Evolutionary conservation across 1,284 basidiomycete species (phyloP), one percentile per base, ranked within the genome.

Genomic region (Gomphus sp.): DNA sequence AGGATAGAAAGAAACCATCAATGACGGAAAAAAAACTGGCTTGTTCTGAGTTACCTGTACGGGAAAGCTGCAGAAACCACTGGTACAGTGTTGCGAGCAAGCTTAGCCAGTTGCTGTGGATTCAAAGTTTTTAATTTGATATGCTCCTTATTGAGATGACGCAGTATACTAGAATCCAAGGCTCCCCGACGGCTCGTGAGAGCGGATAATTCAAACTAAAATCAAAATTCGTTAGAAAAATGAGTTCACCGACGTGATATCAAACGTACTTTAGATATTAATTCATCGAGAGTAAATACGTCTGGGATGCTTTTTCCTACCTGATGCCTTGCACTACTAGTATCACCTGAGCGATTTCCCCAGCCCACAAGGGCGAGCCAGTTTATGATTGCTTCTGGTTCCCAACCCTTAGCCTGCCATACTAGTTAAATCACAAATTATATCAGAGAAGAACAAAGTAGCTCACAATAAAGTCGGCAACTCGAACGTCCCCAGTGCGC

Each of bases 321-420:
- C 60, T 61, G 44, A 25, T 12, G 5, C 36, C 41, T 18, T 8
- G 39, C 41, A 44, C 45, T 33, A 22, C 31, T 25, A 18, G 25
- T 44, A 28, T 37, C 34, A 34, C 34, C 52, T 45, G 67, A 58
- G 4, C 67, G 59, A 7, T 61, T 56, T 47, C 92, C 93, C 90
- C 94, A 98, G 0, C 97, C 96, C 51, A 94, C 88, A 25, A 98
- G 74, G 0, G 90, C 93, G 3, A 98, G 80, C 85, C 95, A 98
- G 68, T 99, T 99, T 41, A 95, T 72, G 4, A 99, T 70, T 0
- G 95, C 93, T 59, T 84, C 82, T 0, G 94, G 89, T 69, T 99
- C 96, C 82, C 93, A 96, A 0, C 94, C 95, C 52, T 72, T 70
- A n/a, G 70, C 64, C 73, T 77, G 59, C 14, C 33, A 36, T 44